Conservation (phyloP, 202 grass and related monocot species). For the Eragrostis tef region DNA sequence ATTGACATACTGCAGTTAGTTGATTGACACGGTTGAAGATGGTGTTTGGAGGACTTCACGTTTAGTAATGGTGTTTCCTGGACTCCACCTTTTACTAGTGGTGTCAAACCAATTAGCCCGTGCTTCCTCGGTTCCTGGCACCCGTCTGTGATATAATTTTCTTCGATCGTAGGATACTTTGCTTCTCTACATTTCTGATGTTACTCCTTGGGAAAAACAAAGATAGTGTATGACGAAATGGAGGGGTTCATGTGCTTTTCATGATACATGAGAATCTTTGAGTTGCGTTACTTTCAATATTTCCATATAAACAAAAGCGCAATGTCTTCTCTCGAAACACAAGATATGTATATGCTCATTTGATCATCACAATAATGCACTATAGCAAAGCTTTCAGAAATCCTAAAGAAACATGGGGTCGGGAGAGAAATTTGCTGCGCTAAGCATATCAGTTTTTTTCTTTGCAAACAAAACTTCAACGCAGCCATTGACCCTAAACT, state of each 20-base stretch:
- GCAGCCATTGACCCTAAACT: slow-evolving; percentile 3
- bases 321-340: not conserved
- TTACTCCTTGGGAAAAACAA: not conserved
- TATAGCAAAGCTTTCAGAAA: not conserved
- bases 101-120: too few relatives aligned
- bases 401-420: not conserved
- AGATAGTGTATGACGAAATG: not conserved
- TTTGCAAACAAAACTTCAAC: not conserved
- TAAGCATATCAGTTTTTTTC: not conserved
- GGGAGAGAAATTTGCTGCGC: not conserved
- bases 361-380: not conserved
- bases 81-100: too few relatives aligned
- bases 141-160: not conserved
- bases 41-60: too few relatives aligned
- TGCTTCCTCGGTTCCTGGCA: not conserved
- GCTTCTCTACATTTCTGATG: not conserved
- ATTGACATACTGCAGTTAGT: too few relatives aligned
- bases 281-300: not conserved
- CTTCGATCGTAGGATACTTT: not conserved
- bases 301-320: not conserved
- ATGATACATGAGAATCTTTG: not conserved
- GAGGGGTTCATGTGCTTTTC: not conserved
- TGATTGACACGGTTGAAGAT: too few relatives aligned
- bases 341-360: not conserved
- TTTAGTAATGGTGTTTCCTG: too few relatives aligned